phyloP scores from a whole-genome alignment of 2,329 filamentous ascomycete genomes.

The Alternaria tenuissima region DNA sequence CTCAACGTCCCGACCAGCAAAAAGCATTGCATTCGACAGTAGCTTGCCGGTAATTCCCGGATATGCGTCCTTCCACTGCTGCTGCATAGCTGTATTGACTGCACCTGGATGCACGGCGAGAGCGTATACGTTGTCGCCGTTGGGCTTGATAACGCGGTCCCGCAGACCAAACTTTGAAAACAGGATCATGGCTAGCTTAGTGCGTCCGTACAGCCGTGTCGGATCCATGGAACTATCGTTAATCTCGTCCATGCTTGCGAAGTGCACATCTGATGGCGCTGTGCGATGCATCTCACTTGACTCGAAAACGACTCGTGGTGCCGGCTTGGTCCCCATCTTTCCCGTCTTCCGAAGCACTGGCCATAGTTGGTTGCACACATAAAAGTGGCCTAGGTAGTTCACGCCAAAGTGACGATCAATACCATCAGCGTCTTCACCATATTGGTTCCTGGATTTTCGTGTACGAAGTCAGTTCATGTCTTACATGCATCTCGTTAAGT shows the following conservation, averaged over 20 bases:
- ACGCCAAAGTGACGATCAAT: background rate
- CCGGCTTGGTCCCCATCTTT: conserved; percentile 24
- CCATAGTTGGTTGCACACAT: background rate
- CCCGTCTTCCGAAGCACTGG: background rate
- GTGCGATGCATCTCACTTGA: conserved; percentile 52
- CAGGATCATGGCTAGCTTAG: conserved; percentile 56
- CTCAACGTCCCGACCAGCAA: conserved; percentile 49
- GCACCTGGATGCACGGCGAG: conserved; percentile 54
- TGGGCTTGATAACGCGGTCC: conserved; percentile 54
- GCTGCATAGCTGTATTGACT: conserved; percentile 56
- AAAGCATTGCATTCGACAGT: conserved; percentile 47
- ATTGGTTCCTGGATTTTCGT: background rate
- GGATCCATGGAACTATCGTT: conserved; percentile 50
- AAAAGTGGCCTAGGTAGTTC: background rate
- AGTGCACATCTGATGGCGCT: conserved; percentile 51
- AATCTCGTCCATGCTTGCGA: conserved; percentile 54
- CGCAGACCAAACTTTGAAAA: conserved; percentile 54
- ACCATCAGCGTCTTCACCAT: background rate
- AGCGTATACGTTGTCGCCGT: conserved; percentile 53
- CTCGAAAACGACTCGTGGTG: conserved; percentile 55
- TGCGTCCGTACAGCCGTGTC: conserved; percentile 52
- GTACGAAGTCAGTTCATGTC: background rate
- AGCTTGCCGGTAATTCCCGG: conserved; percentile 54
- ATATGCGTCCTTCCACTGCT: conserved; percentile 59
- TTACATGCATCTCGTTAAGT: background rate